Evolutionary conservation across 495 filamentous ascomycete species (phyloP).

Genomic region (Aspergillus homomorphus): DNA sequence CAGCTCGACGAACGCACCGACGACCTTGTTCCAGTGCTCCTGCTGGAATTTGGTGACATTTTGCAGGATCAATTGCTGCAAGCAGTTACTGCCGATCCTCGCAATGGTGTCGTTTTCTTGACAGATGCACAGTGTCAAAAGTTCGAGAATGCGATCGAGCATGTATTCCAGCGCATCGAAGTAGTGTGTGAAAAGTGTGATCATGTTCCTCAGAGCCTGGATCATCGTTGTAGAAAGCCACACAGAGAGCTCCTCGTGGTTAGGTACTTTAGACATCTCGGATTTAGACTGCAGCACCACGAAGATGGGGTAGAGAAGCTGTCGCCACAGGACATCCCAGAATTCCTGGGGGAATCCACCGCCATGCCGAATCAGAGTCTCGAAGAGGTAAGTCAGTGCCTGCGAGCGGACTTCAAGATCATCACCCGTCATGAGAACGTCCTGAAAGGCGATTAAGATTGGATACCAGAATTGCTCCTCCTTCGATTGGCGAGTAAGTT

Average conservation of each 20-base stretch:
- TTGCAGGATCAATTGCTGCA: slow-evolving; percentile 93
- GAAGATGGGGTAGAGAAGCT: slow-evolving; percentile 96
- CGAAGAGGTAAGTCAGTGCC: slow-evolving; percentile 93
- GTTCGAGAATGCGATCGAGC: slow-evolving; percentile 90
- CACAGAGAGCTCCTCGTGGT: slow-evolving; percentile 94
- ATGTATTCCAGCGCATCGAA: slow-evolving; percentile 95
- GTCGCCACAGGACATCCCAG: slow-evolving; percentile 97
- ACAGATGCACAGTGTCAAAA: slow-evolving; percentile 92
- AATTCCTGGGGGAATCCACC: slow-evolving; percentile 91
- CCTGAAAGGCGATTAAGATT: slow-evolving; percentile 95
- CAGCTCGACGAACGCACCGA: slow-evolving; percentile 90
- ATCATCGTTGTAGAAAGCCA: slow-evolving; percentile 99
- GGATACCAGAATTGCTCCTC: slow-evolving; percentile 99
- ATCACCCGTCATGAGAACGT: slow-evolving; percentile 98
- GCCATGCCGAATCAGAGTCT: slow-evolving; percentile 83
- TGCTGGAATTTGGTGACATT: slow-evolving; percentile 87
- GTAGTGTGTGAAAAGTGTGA: slow-evolving; percentile 96
- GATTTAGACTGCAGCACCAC: slow-evolving; percentile 94
- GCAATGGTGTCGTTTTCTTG: slow-evolving; percentile 99
- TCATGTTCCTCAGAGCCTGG: slow-evolving; percentile 96
- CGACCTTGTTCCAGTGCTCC: slow-evolving; percentile 90
- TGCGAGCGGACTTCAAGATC: slow-evolving; percentile 92
- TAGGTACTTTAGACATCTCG: slow-evolving; percentile 89
- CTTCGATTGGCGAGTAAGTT: slow-evolving; percentile 59
- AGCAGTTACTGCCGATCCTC: slow-evolving; percentile 93